Evolutionary conservation across 1,284 basidiomycete species (phyloP).

Genomic region (Ceratorhiza oryzae-sativae): DNA sequence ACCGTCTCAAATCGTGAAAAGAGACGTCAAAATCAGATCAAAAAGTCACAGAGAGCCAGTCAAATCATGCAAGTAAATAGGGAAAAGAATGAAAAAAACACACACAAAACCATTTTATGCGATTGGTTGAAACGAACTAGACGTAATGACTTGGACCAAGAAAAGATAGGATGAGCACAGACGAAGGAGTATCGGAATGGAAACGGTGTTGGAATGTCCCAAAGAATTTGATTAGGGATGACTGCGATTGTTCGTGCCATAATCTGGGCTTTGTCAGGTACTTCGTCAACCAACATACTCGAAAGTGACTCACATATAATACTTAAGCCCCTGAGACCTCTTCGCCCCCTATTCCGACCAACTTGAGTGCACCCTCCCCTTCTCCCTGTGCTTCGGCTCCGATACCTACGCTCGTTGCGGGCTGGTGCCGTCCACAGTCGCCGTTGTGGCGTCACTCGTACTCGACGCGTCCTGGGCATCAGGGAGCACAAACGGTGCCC

Average conservation of each 20-base stretch:
- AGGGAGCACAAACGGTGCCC: conserved; percentile 77
- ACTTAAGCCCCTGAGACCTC: conserved; percentile 9
- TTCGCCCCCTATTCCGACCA: conserved; percentile 11
- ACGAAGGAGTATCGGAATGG: background rate
- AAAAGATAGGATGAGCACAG: background rate
- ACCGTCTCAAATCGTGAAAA: conserved; percentile 1
- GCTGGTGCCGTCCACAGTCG: conserved; percentile 23
- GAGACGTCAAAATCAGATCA: background rate
- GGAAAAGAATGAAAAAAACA: background rate
- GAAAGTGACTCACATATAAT: conserved; percentile 25
- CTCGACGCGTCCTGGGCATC: conserved; percentile 55
- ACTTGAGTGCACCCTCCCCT: conserved; percentile 3
- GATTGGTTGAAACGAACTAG: background rate
- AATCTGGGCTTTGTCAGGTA: background rate
- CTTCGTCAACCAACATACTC: background rate
- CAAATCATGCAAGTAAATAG: conserved; percentile 19
- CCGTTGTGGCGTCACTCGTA: background rate
- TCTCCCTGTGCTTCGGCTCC: background rate
- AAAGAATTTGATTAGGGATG: background rate
- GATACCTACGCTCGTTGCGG: conserved; percentile 5
- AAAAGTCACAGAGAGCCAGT: background rate
- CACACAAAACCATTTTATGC: conserved; percentile 5
- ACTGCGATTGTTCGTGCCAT: background rate
- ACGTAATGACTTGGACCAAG: background rate
- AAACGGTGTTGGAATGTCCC: background rate